Evolutionary conservation across 768 basidiomycete genomes (phyloP), one percentile per base, ranked within the genome.

Genomic region (Dendrothele bispora): DNA sequence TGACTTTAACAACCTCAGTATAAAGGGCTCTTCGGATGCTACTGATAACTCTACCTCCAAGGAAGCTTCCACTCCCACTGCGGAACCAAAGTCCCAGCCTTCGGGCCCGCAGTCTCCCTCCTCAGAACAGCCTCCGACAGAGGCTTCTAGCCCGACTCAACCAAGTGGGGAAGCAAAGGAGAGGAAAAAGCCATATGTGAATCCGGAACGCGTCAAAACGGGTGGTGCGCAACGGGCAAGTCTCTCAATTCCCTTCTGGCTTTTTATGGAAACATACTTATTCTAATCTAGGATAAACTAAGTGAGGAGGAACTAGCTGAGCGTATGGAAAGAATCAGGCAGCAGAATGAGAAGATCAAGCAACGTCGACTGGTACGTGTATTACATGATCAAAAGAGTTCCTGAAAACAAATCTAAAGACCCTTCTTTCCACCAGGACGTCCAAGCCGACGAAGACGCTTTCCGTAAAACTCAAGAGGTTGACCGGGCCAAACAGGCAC

Each of bases 201-300:
- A 91, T 65, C 83, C 77, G 7, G 88, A 91, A 59, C 86, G 89
- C 65, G 84, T 91, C 70, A 89, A 80, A 69, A 91, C 90, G 7
- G 88, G 89, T 12, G 90, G 88, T 14, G 57, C 74, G 21, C 84
- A 86, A 55, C 78, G 86, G 61, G 90, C 90, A 63, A 48, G 73
- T 65, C 43, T 48, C 22, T 22, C 25, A 46, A 37, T 42, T 49
- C n/a, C 25, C n/a, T 27, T 25, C 8, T 38, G 12, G 11, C 14
- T 41, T 17, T 48, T 43, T 27, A 18, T 17, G 24, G n/a, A n/a
- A n/a, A n/a, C n/a, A 41, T 22, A 27, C 27, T 39, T 21, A 43
- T 24, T 26, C 50, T 48, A 46, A 50, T 29, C 38, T 61, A 88
- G 88, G 84, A 87, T 47, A 88, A 88, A 59, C 68, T 79, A 25